phyloP scores from a whole-genome alignment of 177 flowering plant species.

The Vitis hybrid region DNA sequence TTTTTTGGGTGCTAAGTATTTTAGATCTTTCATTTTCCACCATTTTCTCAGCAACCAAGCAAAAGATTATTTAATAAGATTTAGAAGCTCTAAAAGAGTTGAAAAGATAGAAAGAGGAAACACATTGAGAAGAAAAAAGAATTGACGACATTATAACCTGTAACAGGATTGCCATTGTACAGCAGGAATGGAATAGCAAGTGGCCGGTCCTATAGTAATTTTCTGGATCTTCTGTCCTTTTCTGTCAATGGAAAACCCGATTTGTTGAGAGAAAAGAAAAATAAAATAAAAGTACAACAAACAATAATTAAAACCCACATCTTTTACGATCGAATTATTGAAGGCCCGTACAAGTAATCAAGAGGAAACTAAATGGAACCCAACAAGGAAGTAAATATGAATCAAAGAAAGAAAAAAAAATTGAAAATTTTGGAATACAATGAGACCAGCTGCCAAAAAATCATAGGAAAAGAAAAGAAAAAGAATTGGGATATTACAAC shows the following conservation, averaged over 20 bases:
- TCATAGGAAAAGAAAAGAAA: not conserved
- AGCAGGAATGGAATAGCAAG: conserved; percentile 36
- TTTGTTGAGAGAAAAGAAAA: conserved; percentile 1
- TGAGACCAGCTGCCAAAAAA: not conserved
- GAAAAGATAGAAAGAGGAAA: not conserved
- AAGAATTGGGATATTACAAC: too few species aligned
- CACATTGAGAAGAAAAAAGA: not conserved
- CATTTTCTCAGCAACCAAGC: too few species aligned
- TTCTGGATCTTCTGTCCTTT: conserved; percentile 38
- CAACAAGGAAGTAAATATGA: not conserved
- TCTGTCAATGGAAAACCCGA: conserved; percentile 17
- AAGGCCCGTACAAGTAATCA: not conserved
- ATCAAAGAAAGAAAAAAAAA: not conserved
- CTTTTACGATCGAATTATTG: not conserved
- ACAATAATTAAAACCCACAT: not conserved
- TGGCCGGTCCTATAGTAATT: conserved; percentile 34
- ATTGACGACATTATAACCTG: conserved; percentile 24
- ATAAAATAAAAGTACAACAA: not conserved
- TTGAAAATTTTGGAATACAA: not conserved
- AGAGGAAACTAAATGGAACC: not conserved
- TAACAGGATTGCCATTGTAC: conserved; percentile 39
- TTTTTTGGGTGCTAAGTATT: not conserved
- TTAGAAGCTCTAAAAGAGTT: not conserved
- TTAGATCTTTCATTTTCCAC: too few species aligned
- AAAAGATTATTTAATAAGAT: not conserved